Evolutionary conservation across 2,329 filamentous ascomycete species (phyloP).

Genomic region (Arthrobotrys megalospora): DNA sequence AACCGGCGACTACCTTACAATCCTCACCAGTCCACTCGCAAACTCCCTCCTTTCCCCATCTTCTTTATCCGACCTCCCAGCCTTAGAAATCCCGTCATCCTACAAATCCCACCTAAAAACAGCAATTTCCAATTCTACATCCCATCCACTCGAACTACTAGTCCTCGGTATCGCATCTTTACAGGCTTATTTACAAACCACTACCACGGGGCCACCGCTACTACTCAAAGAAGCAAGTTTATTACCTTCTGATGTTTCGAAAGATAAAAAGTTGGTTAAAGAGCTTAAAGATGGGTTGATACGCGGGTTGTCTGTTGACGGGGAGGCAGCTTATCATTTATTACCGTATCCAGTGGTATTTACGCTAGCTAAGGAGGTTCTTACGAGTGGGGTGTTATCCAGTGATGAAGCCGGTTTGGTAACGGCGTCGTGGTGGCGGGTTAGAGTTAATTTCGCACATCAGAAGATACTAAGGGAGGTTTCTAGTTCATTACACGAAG

Average conservation of each 20-base stretch:
- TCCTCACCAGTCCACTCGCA: slow-evolving; percentile 48
- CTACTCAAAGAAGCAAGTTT: slow-evolving; percentile 72
- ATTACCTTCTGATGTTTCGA: slow-evolving; percentile 67
- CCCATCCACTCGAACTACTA: slow-evolving; percentile 34
- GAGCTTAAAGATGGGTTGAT: slow-evolving; percentile 74
- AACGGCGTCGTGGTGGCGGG: slow-evolving; percentile 73
- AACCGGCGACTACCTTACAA: slow-evolving; percentile 38
- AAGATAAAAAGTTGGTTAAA: slow-evolving; percentile 69
- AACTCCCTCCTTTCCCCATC: slow-evolving; percentile 15
- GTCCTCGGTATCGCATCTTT: slow-evolving; percentile 78
- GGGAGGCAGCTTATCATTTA: slow-evolving; percentile 86
- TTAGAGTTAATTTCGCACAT: slow-evolving; percentile 82
- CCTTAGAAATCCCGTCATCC: not conserved
- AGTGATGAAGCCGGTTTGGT: slow-evolving; percentile 66
- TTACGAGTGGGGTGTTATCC: slow-evolving; percentile 70
- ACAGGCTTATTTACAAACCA: slow-evolving; percentile 85
- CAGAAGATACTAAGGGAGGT: slow-evolving; percentile 78
- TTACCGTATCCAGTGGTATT: slow-evolving; percentile 89
- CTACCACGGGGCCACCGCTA: slow-evolving; percentile 89
- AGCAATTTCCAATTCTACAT: not conserved
- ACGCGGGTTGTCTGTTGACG: slow-evolving; percentile 81
- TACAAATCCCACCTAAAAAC: slow-evolving; percentile 32
- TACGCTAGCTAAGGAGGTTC: slow-evolving; percentile 77
- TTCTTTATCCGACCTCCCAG: not conserved
- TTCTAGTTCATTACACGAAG: slow-evolving; percentile 74